Percentiles rank a stretch among this genome's conserved stretches.
These are phyloP conservation scores for Rhynchospora tenuis DNA, from an alignment of 176 grass and related monocot species.

Conservation along the genomic window DNA sequence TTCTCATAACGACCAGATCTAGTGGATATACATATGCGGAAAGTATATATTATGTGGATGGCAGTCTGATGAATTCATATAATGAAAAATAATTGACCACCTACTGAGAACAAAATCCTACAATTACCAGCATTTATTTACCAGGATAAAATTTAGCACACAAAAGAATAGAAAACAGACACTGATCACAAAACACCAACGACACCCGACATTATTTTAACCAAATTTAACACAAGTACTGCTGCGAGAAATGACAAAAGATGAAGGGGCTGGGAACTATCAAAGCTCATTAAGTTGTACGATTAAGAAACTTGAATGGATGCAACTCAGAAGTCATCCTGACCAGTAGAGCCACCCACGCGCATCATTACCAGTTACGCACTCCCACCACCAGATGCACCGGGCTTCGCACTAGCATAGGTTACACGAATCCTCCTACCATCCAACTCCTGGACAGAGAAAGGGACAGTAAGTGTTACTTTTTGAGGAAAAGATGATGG, in stretches of 20 bases:
- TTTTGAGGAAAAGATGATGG: background rate
- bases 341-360: slow-evolving; percentile 12
- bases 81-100: background rate
- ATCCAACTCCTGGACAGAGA: slow-evolving; percentile 43
- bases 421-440: slow-evolving; percentile 67
- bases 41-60: no score
- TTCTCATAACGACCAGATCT: no score
- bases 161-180: background rate
- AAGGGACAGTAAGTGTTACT: background rate
- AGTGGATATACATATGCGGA: no score
- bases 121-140: background rate
- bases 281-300: background rate
- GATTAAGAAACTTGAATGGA: background rate
- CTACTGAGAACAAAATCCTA: background rate
- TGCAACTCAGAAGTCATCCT: slow-evolving; percentile 12
- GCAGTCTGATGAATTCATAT: no score
- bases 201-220: background rate
- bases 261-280: background rate
- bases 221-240: background rate
- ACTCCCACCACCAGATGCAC: slow-evolving; percentile 17
- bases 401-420: slow-evolving; percentile 48
- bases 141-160: background rate
- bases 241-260: background rate
- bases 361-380: background rate
- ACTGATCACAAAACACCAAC: background rate